Base-by-base conservation (phyloP, 2,329 filamentous ascomycete species). In the Madurella mycetomatis region DNA sequence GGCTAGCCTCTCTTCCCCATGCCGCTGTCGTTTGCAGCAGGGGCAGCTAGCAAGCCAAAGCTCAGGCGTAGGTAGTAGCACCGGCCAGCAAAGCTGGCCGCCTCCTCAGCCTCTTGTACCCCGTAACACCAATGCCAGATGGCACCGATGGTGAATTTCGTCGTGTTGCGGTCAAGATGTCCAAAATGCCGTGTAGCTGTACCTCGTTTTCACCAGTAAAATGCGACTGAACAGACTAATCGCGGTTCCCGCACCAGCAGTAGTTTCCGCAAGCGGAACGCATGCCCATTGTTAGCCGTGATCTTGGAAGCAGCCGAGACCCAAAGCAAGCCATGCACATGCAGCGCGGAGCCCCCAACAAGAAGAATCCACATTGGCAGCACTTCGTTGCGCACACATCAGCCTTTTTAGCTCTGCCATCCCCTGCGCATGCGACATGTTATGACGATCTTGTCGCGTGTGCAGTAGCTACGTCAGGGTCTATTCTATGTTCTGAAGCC, bases 381-480 rank as follows among this genome's bases (percentile, higher is more conserved):
- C 49, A 47, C 47, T 47, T 42, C 30, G 49, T 56, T 56, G 57
- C 60, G 60, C 60, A 59, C 60, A 61, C 59, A 56, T 61, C 57
- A 56, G 47, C 55, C 56, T 58, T 62, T 64, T 64, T 56, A 55
- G 58, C 55, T 54, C 45, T 51, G 12, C 40, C 17, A 44, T 41
- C 45, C 19, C 40, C 31, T 11, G 34, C 34, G 47, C 53, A 40
- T 51, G 46, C 54, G 51, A 46, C 48, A 53, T 52, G 57, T 46
- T 42, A 60, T 61, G 61, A 59, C 53, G 57, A 55, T 58, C 47
- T 46, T 32, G 53, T 54, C 56, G 56, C 56, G 56, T 52, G 19
- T 46, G 45, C 56, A 58, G 53, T 58, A 56, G 47, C 51, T 41
- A 34, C 34, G 17, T 32, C 18, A 13, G 42, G 15, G 41, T 41